Conservation (phyloP, 176 grass and related monocot genomes). For the Avena eriantha region DNA sequence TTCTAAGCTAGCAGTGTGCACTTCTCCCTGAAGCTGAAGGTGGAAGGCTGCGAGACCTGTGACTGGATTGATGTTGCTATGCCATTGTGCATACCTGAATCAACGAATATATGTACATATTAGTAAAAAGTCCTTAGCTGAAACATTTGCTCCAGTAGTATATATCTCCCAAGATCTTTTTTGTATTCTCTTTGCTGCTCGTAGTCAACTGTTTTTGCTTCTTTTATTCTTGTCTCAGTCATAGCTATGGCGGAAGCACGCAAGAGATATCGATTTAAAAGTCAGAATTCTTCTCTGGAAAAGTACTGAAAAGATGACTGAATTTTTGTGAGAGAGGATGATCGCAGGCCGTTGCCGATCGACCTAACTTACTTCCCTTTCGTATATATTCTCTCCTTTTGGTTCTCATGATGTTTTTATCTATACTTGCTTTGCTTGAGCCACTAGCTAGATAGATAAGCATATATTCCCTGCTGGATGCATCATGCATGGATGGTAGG, state of each 20-base stretch:
- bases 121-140: slow-evolving; percentile 24
- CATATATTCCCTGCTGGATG: slow-evolving; percentile 6
- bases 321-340: not conserved
- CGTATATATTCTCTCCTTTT: not conserved
- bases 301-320: not conserved
- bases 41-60: not conserved
- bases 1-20: not conserved
- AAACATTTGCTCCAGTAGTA: not conserved
- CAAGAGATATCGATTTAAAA: not conserved
- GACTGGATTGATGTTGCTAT: not conserved
- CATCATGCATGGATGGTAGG: not conserved
- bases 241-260: not conserved
- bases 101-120: slow-evolving; percentile 25
- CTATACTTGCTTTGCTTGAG: not conserved
- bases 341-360: not conserved
- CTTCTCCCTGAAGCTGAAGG: not conserved
- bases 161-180: not conserved
- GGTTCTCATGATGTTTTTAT: not conserved
- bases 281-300: not conserved
- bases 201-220: not conserved
- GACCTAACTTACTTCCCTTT: not conserved
- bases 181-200: not conserved
- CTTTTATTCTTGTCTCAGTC: not conserved
- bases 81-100: not conserved
- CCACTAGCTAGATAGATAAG: not conserved